A percentile compares a stretch with the other conserved stretches of the same genome.
Evolutionary conservation across 108 stramenopile species (phyloP).

Genomic region (Nitzschia sp.): DNA sequence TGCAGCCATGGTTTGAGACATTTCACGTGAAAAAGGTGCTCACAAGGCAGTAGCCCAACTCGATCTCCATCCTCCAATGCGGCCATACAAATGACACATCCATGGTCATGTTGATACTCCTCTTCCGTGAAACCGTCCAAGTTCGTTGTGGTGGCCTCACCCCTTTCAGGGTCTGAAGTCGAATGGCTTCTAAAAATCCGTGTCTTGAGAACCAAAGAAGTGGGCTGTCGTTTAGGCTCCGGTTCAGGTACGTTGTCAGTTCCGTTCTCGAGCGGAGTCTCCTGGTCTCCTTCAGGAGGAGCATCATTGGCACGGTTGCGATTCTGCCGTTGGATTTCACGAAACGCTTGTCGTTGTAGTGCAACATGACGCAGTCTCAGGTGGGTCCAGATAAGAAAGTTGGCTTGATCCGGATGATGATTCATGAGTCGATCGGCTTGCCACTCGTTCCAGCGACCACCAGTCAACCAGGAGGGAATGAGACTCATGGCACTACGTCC

Average conservation of each 20-base stretch:
- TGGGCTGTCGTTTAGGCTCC: background rate
- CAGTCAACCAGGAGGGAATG: background rate
- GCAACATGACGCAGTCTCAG: background rate
- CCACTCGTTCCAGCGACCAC: background rate
- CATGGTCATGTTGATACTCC: background rate
- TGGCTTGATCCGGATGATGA: background rate
- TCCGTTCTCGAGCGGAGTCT: no score
- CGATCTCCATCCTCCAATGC: conserved; percentile 67
- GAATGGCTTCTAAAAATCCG: background rate
- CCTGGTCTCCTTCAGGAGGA: no score
- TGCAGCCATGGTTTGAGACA: conserved; percentile 71
- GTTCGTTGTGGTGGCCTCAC: background rate
- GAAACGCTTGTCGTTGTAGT: background rate
- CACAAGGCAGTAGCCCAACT: conserved; percentile 58
- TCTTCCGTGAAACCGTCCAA: conserved; percentile 21
- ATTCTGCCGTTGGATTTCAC: background rate
- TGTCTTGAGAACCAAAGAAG: background rate
- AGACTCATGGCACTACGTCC: background rate
- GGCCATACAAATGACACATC: conserved; percentile 66
- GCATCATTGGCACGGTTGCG: background rate
- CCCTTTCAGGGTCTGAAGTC: background rate
- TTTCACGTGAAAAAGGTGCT: conserved; percentile 65
- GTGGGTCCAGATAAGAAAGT: background rate
- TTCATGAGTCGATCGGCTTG: background rate
- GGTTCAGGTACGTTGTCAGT: background rate